Conservation (phyloP, 371 early-diverging fungal genomes). For the Lichtheimia ornata region DNA sequence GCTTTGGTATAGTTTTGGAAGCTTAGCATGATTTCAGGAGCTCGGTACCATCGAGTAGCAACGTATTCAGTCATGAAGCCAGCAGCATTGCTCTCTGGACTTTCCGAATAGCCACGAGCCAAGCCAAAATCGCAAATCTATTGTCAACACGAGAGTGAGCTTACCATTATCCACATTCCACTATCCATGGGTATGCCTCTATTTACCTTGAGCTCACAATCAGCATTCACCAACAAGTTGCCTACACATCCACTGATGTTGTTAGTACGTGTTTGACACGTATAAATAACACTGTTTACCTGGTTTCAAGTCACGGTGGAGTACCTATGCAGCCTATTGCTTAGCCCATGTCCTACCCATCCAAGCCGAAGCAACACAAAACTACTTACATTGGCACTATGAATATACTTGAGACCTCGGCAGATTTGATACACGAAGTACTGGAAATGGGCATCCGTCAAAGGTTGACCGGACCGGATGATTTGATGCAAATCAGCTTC, state of each 20-base stretch:
- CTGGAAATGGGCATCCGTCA: conserved; percentile 97
- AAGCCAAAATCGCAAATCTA: conserved; percentile 94
- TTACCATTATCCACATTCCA: not conserved
- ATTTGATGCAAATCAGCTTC: conserved; percentile 99
- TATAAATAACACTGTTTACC: conserved; percentile 41
- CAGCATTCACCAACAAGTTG: conserved; percentile 96
- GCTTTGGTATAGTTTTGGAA: conserved; percentile 94
- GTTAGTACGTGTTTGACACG: conserved; percentile 1
- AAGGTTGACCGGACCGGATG: conserved; percentile 93
- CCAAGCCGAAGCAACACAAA: not conserved
- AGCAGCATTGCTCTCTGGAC: conserved; percentile 77
- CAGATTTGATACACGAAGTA: conserved; percentile 98
- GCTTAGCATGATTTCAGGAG: conserved; percentile 98
- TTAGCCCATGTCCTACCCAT: not conserved
- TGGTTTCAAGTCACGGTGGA: conserved; percentile 98
- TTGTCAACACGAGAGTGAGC: not conserved
- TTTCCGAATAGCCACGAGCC: conserved; percentile 87
- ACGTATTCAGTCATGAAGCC: conserved; percentile 98
- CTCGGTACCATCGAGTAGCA: conserved; percentile 98
- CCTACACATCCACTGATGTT: conserved; percentile 27
- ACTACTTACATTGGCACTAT: conserved; percentile 92
- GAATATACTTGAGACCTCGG: conserved; percentile 96
- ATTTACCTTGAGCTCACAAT: conserved; percentile 88
- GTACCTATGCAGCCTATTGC: conserved; percentile 29
- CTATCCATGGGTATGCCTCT: not conserved